Evolutionary conservation across 345 rosid genomes (phyloP), one percentile per base, ranked within the genome.

Genomic region (Eucalyptus tenuipes): DNA sequence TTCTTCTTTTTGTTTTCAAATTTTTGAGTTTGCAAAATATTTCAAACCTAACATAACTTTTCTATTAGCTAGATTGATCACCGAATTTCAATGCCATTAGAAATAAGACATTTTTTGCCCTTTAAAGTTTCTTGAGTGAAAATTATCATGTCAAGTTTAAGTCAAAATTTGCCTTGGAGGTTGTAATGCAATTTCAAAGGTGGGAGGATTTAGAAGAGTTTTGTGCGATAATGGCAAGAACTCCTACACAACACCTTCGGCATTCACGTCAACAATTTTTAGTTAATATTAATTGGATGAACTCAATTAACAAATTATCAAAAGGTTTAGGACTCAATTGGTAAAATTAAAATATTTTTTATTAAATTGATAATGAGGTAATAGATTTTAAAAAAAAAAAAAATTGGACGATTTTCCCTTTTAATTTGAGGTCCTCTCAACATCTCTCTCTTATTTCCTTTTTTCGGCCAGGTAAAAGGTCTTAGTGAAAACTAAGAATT

Each of bases 231-330:
- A 52, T 52, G 1, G 8, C 16, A 59, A 27, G 1, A 27, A 59
- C 68, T 59, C 31, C 24, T 7, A 52, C 10, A 0, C 0, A 0
- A 24, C 13, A 55, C 5, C 0, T 22, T 16, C 3, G 0, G 1
- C 27, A 9, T 55, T 22, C 6, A 24, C 1, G 3, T 9, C 0
- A 9, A 0, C 0, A 9, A 55, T 4, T 55, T 55, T 24, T 1
- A 55, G 1, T 55, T 55, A 55, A 55, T 0, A 55, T 55, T 4
- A 3, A 55, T 22, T 55, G 3, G 3, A 53, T 53, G 0, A 22
- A 55, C 1, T 55, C 5, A 9, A 55, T 55, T 55, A 8, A 1
- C 0, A 55, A 55, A 55, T 55, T 4, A 9, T 55, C 2, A 55
- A 22, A 22, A 55, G 0, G 1, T 55, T 20, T 55, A 55, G 0